These are phyloP conservation scores for Ceratobasidium sp. DNA, from an alignment of 1,284 basidiomycete genomes.

Conservation along the genomic window DNA sequence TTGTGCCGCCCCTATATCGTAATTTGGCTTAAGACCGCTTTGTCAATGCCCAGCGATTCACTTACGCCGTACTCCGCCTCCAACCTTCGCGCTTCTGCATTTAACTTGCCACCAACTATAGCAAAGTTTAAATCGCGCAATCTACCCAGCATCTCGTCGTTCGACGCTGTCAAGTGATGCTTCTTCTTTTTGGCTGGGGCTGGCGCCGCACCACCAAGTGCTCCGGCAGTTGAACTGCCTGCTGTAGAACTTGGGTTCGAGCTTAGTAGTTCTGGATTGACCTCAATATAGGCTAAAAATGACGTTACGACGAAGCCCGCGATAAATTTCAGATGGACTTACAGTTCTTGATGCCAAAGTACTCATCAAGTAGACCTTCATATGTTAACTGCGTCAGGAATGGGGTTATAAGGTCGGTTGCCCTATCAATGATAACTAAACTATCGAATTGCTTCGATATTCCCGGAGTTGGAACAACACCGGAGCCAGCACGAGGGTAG, in stretches of 20 bases:
- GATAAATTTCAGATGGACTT: conserved; percentile 52
- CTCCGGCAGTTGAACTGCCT: conserved; percentile 33
- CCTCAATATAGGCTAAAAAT: conserved; percentile 84
- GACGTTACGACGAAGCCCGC: conserved; percentile 35
- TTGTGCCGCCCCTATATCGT: conserved; percentile 71
- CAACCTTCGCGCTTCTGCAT: conserved; percentile 83
- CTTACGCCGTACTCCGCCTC: conserved; percentile 91
- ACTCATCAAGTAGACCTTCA: conserved; percentile 95
- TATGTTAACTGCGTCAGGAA: conserved; percentile 97
- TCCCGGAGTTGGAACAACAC: conserved; percentile 59
- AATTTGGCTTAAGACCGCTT: conserved; percentile 10
- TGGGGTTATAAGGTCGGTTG: conserved; percentile 96
- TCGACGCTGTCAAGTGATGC: conserved; percentile 79
- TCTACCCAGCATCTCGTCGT: conserved; percentile 87
- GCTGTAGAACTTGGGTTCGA: conserved; percentile 61
- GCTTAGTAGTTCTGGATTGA: conserved; percentile 81
- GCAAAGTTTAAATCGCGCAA: conserved; percentile 95
- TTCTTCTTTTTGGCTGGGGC: conserved; percentile 88
- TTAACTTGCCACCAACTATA: conserved; percentile 87
- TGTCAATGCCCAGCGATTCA: conserved; percentile 51
- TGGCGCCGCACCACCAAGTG: conserved; percentile 60
- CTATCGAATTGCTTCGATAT: conserved; percentile 80
- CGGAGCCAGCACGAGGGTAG: conserved; percentile 52
- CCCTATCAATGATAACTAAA: conserved; percentile 89
- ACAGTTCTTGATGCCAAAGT: conserved; percentile 92